Evolutionary conservation across 169 alveolate genomes (phyloP).

Genomic region (Perkinsus olseni): DNA sequence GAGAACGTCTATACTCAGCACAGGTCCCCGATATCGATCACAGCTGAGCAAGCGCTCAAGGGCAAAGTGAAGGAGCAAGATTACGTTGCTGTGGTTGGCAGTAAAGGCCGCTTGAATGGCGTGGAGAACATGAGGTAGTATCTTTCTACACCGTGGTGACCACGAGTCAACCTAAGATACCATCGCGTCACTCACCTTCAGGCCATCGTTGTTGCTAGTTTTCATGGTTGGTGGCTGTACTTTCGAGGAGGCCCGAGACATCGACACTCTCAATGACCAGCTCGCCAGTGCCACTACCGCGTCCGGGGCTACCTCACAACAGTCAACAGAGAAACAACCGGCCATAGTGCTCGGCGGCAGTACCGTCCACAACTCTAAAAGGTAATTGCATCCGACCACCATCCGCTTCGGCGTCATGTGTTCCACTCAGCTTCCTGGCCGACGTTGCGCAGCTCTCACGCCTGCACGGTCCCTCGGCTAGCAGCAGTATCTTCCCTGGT

Average conservation of each 20-base stretch:
- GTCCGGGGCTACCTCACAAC: not conserved
- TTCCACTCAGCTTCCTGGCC: conserved; percentile 31
- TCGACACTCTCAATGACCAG: conserved; percentile 48
- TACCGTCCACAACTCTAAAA: conserved; percentile 32
- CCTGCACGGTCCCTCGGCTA: not conserved
- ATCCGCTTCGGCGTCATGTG: not conserved
- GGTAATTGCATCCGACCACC: not conserved
- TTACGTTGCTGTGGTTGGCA: not conserved
- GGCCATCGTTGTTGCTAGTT: conserved; percentile 39
- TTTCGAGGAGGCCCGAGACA: conserved; percentile 83
- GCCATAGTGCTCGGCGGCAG: conserved; percentile 40
- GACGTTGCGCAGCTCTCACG: conserved; percentile 37
- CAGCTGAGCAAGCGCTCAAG: conserved; percentile 63
- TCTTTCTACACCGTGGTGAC: too few relatives aligned
- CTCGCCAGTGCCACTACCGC: not conserved
- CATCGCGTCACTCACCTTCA: not conserved
- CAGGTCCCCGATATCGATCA: conserved; percentile 54
- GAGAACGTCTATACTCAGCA: conserved; percentile 83
- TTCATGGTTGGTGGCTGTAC: conserved; percentile 88
- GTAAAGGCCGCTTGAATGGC: not conserved
- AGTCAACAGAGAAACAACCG: not conserved
- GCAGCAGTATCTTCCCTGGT: not conserved
- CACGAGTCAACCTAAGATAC: too few relatives aligned
- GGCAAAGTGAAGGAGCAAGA: conserved; percentile 34
- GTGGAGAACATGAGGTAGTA: not conserved